Evolutionary conservation across 805 yeast species (phyloP), one percentile per base, ranked within the genome.

Genomic region (Wickerhamomyces sydowiorum): DNA sequence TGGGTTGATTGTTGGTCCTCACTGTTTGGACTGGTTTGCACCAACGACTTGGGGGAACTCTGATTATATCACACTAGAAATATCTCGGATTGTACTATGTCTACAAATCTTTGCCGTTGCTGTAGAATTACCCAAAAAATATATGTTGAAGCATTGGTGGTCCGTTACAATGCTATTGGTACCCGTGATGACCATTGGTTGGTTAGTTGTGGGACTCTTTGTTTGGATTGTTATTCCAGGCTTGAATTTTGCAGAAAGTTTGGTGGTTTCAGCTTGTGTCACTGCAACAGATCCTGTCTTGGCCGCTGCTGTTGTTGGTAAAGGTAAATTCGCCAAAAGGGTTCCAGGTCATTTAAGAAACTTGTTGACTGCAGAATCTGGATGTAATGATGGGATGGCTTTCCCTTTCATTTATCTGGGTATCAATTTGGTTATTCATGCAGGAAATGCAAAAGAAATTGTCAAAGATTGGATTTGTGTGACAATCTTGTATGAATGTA

Each of bases 201-300:
- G 96, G 96, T 64, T 89, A 33, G 66, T 86, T 2, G 82, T 87
- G 22, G 91, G 95, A 0, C 69, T 82, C 2, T 86, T 87, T 53
- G 73, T 87, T 32, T 90, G 89, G 85, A 71, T 74, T 20, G 65
- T 90, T 24, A 80, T 90, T 28, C 91, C 93, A 1, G 76, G 80
- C 8, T 69, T 89, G 44, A 67, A 75, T 42, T 87, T 89, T 66
- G 61, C 85, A 18, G 86, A 80, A 38, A 81, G 87, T 3, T 70
- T 89, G 28, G 70, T 82, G 37, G 78, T 89, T 1, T 76, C 90
- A 25, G 96, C 95, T 2, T 88, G 96, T 60, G 80, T 89, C 36
- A 90, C 96, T 0, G 96, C 96, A 2, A 90, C 97, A 0, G 97
- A 89, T 64, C 97, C 97, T 7, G 93, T 89, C 33, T 71, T 89